Conservation (phyloP, 768 basidiomycete species). For the Scleroderma citrinum region DNA sequence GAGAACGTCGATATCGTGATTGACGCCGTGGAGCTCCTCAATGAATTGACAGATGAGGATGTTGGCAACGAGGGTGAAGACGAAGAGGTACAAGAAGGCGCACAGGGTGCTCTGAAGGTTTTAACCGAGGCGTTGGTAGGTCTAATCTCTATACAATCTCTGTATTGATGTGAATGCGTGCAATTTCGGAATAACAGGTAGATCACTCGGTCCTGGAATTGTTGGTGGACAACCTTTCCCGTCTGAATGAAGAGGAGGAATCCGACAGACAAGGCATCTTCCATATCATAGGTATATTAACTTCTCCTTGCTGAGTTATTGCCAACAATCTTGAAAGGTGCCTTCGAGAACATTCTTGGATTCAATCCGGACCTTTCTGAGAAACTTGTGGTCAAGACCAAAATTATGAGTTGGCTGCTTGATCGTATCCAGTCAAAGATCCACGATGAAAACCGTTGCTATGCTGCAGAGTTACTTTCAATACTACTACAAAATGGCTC, state of each 20-base stretch:
- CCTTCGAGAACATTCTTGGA: slow-evolving; percentile 89
- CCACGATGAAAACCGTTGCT: slow-evolving; percentile 88
- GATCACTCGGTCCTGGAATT: slow-evolving; percentile 82
- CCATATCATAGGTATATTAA: slow-evolving; percentile 70
- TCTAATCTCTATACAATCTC: slow-evolving; percentile 10
- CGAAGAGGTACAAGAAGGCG: slow-evolving; percentile 54
- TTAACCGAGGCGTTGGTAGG: slow-evolving; percentile 74
- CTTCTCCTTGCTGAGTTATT: background rate
- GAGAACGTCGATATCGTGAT: slow-evolving; percentile 98
- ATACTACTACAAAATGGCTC: slow-evolving; percentile 78
- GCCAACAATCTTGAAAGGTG: slow-evolving; percentile 40
- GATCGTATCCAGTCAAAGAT: slow-evolving; percentile 63
- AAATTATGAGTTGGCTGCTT: slow-evolving; percentile 73
- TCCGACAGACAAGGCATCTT: slow-evolving; percentile 89
- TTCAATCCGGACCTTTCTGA: slow-evolving; percentile 75
- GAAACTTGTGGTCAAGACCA: slow-evolving; percentile 67
- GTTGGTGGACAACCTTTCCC: slow-evolving; percentile 79
- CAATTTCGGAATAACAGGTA: slow-evolving; percentile 42
- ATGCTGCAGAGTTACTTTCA: slow-evolving; percentile 90
- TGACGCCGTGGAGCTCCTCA: slow-evolving; percentile 85
- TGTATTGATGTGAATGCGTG: background rate
- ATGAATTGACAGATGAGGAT: slow-evolving; percentile 96
- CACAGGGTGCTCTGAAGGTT: slow-evolving; percentile 64
- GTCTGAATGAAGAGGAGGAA: slow-evolving; percentile 89
- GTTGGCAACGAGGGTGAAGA: slow-evolving; percentile 73